phyloP scores from a whole-genome alignment of 2,329 filamentous ascomycete species.

The Scedosporium dehoogii region DNA sequence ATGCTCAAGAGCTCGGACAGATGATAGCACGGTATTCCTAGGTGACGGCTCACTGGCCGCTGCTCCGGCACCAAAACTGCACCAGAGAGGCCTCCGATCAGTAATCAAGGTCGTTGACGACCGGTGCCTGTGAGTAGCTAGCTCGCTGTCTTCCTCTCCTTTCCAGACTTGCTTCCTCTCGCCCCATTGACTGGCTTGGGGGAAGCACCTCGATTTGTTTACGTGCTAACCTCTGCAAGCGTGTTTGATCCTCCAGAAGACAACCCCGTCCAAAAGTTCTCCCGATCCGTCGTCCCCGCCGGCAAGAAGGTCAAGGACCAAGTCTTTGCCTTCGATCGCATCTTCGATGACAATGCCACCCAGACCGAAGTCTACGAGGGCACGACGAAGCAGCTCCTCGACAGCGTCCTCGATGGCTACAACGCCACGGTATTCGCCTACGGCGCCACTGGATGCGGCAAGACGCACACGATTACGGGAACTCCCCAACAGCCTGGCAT shows the following conservation, averaged over 20 bases:
- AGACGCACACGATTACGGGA: slow-evolving; percentile 95
- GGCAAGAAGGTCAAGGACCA: slow-evolving; percentile 96
- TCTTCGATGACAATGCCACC: slow-evolving; percentile 91
- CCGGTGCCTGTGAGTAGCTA: slow-evolving; percentile 69
- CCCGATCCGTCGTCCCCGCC: slow-evolving; percentile 66
- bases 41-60: slow-evolving; percentile 93
- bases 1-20: slow-evolving; percentile 45
- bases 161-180: too few species aligned
- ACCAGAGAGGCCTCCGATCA: slow-evolving; percentile 75
- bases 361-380: slow-evolving; percentile 93
- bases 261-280: slow-evolving; percentile 81
- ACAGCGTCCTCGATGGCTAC: slow-evolving; percentile 93
- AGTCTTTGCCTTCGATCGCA: slow-evolving; percentile 90
- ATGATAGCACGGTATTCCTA: slow-evolving; percentile 87
- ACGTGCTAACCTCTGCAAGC: slow-evolving; percentile 34
- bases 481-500: slow-evolving; percentile 90
- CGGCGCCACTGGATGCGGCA: slow-evolving; percentile 93
- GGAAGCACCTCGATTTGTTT: background rate
- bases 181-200: background rate
- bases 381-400: slow-evolving; percentile 80
- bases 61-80: slow-evolving; percentile 72
- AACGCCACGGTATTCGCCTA: slow-evolving; percentile 99
- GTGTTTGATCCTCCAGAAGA: slow-evolving; percentile 97
- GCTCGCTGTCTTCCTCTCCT: too few species aligned
- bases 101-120: slow-evolving; percentile 97